A percentile compares a stretch with the other conserved stretches of the same genome.
Conservation (phyloP, 306 rosid genomes). For the Cicer judaicum region DNA sequence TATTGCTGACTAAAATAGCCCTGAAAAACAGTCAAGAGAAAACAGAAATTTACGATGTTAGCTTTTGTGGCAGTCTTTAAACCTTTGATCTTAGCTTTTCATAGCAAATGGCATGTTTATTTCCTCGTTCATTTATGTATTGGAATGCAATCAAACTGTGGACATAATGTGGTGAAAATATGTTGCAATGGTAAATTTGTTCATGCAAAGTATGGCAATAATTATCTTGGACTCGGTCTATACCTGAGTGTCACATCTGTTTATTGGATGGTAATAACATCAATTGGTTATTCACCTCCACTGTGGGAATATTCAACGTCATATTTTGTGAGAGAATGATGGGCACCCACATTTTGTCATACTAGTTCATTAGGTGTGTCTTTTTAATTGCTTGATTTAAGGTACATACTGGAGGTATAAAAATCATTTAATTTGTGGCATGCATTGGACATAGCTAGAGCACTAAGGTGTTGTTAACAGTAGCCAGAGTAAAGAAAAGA, state of each 20-base stretch:
- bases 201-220: background rate
- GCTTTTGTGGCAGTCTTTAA: conserved; percentile 26
- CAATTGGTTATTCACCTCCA: background rate
- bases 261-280: background rate
- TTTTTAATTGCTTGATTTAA: background rate
- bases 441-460: conserved; percentile 16
- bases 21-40: conserved; percentile 1
- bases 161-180: conserved; percentile 2
- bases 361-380: conserved; percentile 24
- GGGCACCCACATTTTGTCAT: background rate
- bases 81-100: conserved; percentile 9
- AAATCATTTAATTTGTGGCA: background rate
- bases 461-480: conserved; percentile 16
- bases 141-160: conserved; percentile 2
- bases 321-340: background rate
- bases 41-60: background rate
- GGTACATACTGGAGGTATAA: conserved; percentile 5
- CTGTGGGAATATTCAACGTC: background rate
- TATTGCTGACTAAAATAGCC: background rate
- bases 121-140: conserved; percentile 9
- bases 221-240: background rate
- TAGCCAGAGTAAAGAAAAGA: background rate
- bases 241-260: conserved; percentile 1
- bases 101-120: conserved; percentile 22
- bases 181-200: conserved; percentile 5